Conservation (phyloP, 2,329 filamentous ascomycete species). For the Torrubiellomyces zombiae region DNA sequence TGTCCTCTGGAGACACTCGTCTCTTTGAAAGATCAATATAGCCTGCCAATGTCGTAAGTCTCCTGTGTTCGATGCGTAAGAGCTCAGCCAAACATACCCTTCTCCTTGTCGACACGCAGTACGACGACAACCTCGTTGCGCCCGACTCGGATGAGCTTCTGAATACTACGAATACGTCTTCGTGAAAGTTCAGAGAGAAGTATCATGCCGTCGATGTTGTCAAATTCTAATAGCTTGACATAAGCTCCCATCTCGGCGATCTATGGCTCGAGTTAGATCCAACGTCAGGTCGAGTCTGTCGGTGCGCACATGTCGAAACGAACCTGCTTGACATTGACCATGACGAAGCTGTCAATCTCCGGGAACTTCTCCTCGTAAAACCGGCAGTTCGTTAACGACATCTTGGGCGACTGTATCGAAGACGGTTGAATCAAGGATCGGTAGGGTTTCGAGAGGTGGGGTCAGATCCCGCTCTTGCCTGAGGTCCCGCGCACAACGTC, state of each 20-base stretch:
- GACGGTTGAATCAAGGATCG: conserved; percentile 8
- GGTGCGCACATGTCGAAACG: conserved; percentile 24
- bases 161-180: conserved; percentile 95
- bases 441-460: conserved; percentile 14
- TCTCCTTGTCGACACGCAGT: conserved; percentile 97
- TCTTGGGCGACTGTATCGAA: conserved; percentile 46
- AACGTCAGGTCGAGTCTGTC: not conserved
- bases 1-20: conserved; percentile 92
- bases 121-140: conserved; percentile 98
- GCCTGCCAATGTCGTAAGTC: conserved; percentile 20
- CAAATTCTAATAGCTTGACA: conserved; percentile 97
- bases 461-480: conserved; percentile 9
- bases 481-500: no score
- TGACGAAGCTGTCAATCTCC: conserved; percentile 98
- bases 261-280: conserved; percentile 23
- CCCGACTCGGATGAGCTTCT: conserved; percentile 95
- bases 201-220: conserved; percentile 99
- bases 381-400: conserved; percentile 92
- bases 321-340: conserved; percentile 99
- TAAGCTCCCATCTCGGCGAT: conserved; percentile 99
- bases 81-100: conserved; percentile 38
- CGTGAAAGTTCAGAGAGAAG: conserved; percentile 91
- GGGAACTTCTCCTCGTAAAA: conserved; percentile 92
- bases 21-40: conserved; percentile 99
- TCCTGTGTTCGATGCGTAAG: conserved; percentile 6